Conservation (phyloP, 352 stramenopile species). For the Phytophthora boehmeriae region DNA sequence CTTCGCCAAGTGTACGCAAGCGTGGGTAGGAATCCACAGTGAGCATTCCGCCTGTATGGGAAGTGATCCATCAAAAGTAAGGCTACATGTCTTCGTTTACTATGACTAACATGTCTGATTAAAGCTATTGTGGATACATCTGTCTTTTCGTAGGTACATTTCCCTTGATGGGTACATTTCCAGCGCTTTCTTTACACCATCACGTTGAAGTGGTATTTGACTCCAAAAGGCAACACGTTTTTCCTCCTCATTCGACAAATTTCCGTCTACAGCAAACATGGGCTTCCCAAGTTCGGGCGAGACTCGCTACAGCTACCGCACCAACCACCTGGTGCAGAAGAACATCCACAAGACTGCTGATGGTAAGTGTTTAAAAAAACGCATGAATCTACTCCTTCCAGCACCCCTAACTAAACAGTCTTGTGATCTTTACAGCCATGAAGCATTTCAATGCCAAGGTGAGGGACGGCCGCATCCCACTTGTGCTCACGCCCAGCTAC, state of each 20-base stretch:
- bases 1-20: too few species aligned
- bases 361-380: conserved; percentile 9
- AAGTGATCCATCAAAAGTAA: too few species aligned
- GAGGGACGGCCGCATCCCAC: conserved; percentile 30
- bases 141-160: too few species aligned
- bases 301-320: conserved; percentile 18
- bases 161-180: neutral
- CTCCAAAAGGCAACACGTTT: neutral
- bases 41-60: too few species aligned
- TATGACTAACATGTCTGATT: too few species aligned
- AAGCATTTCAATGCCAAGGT: conserved; percentile 38
- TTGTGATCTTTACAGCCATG: conserved; percentile 24
- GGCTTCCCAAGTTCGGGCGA: neutral
- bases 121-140: too few species aligned
- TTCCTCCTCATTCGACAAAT: neutral
- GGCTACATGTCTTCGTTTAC: too few species aligned
- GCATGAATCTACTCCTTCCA: neutral
- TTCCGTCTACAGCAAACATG: neutral
- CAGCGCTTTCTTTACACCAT: neutral
- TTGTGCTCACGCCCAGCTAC: conserved; percentile 35
- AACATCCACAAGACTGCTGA: conserved; percentile 39
- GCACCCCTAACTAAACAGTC: neutral
- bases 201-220: conserved; percentile 1
- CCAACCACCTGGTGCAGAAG: conserved; percentile 39
- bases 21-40: too few species aligned